Conservation (phyloP, 192 early-diverging fungal genomes). For the Thamnidium elegans region DNA sequence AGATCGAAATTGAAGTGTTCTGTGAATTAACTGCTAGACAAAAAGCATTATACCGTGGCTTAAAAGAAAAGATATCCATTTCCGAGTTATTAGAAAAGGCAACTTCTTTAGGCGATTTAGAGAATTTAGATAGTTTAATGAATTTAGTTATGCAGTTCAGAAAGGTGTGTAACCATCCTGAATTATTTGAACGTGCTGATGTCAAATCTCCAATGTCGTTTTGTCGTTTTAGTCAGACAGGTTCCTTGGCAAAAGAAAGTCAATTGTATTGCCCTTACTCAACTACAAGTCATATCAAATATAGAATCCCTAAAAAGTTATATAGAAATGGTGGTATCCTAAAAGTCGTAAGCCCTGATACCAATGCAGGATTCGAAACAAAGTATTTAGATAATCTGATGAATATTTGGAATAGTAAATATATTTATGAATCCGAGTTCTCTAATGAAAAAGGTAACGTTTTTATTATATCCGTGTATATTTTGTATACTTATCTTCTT, state of each 20-base stretch:
- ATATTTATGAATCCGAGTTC: slow-evolving; percentile 50
- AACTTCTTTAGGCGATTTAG: slow-evolving; percentile 59
- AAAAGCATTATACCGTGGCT: slow-evolving; percentile 65
- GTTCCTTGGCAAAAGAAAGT: slow-evolving; percentile 59
- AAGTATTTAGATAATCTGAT: slow-evolving; percentile 45
- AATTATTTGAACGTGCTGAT: slow-evolving; percentile 83
- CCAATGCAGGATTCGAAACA: slow-evolving; percentile 43
- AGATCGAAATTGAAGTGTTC: slow-evolving; percentile 81
- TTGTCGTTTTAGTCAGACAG: slow-evolving; percentile 56
- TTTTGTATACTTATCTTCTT: not conserved
- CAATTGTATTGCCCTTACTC: slow-evolving; percentile 57
- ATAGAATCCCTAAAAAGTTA: slow-evolving; percentile 62
- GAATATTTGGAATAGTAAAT: slow-evolving; percentile 57
- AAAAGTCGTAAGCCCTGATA: slow-evolving; percentile 35
- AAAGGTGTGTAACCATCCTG: slow-evolving; percentile 88
- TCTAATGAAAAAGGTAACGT: slow-evolving; percentile 29
- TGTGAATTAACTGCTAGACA: slow-evolving; percentile 79
- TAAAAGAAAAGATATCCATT: slow-evolving; percentile 77
- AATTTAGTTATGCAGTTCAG: slow-evolving; percentile 95
- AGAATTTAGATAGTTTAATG: slow-evolving; percentile 82
- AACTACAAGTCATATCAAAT: slow-evolving; percentile 59
- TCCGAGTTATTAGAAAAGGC: slow-evolving; percentile 70
- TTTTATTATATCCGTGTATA: not conserved
- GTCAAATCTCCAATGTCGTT: slow-evolving; percentile 70
- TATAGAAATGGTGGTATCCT: slow-evolving; percentile 65